Evolutionary conservation across 2,329 filamentous ascomycete genomes (phyloP).

Genomic region (Cladophialophora bantiana): DNA sequence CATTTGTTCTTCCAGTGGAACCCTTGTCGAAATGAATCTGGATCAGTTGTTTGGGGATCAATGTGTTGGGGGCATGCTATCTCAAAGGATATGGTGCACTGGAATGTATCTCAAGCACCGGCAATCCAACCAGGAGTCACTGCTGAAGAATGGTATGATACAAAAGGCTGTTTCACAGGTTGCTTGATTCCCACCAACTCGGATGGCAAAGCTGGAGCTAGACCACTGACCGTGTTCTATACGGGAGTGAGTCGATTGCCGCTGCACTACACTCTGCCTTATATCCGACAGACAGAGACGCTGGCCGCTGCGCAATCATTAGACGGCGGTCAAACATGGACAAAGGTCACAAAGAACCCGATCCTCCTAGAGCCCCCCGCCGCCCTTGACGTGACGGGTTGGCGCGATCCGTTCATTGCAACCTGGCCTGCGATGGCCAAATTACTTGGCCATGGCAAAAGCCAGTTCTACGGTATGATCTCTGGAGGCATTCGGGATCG

Average conservation of each 20-base stretch:
- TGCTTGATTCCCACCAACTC: conserved; percentile 46
- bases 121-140: conserved; percentile 42
- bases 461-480: conserved; percentile 55
- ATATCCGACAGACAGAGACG: conserved; percentile 48
- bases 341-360: conserved; percentile 48
- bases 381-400: conserved; percentile 49
- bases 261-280: conserved; percentile 51
- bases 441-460: conserved; percentile 15
- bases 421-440: conserved; percentile 43
- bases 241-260: conserved; percentile 51
- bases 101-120: conserved; percentile 41
- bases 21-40: conserved; percentile 51
- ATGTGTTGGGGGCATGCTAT: conserved; percentile 53
- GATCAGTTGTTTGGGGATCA: conserved; percentile 52
- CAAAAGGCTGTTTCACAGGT: conserved; percentile 53
- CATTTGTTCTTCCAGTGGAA: conserved; percentile 56
- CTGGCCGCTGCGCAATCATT: conserved; percentile 50
- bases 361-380: conserved; percentile 47
- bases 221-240: conserved; percentile 49
- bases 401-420: conserved; percentile 52
- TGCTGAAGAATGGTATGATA: conserved; percentile 49
- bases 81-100: conserved; percentile 50
- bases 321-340: conserved; percentile 50
- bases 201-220: conserved; percentile 34
- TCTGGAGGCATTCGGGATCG: conserved; percentile 55